Conservation (phyloP, 371 early-diverging fungal species). For the Mucor irregularis region DNA sequence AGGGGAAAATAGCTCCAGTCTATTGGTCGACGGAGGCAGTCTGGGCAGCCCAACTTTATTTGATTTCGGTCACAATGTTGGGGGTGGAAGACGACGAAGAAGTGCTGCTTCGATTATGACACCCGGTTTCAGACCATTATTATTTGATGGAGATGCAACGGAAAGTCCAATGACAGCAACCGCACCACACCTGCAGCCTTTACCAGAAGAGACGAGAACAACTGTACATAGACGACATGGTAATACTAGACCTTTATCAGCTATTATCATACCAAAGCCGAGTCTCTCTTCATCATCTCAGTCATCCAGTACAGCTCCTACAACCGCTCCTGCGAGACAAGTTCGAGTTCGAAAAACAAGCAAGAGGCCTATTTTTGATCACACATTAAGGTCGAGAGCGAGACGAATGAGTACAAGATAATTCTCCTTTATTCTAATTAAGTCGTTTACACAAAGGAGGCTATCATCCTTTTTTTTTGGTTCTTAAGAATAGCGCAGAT, state of each 20-base stretch:
- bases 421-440: background rate
- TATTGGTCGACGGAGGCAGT: background rate
- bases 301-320: conserved; percentile 7
- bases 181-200: background rate
- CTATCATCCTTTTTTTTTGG: background rate
- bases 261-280: conserved; percentile 18
- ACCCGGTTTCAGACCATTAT: conserved; percentile 14
- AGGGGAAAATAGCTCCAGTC: conserved; percentile 25
- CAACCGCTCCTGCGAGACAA: conserved; percentile 4
- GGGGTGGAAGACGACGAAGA: conserved; percentile 19
- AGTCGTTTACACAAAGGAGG: background rate
- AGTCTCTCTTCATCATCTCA: conserved; percentile 20
- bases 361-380: conserved; percentile 30
- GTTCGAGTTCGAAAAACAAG: conserved; percentile 28
- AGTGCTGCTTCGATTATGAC: conserved; percentile 19
- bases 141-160: conserved; percentile 9
- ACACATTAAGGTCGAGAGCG: conserved; percentile 17
- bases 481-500: background rate
- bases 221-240: conserved; percentile 6
- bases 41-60: conserved; percentile 5
- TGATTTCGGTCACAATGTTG: conserved; percentile 10
- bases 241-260: conserved; percentile 17
- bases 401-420: conserved; percentile 31
- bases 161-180: conserved; percentile 17
- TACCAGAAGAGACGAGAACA: conserved; percentile 15